Percentiles rank a stretch among this genome's conserved stretches.
These are phyloP conservation scores for Rubus idaeus DNA, from an alignment of 306 rosid genomes.

Conservation along the genomic window DNA sequence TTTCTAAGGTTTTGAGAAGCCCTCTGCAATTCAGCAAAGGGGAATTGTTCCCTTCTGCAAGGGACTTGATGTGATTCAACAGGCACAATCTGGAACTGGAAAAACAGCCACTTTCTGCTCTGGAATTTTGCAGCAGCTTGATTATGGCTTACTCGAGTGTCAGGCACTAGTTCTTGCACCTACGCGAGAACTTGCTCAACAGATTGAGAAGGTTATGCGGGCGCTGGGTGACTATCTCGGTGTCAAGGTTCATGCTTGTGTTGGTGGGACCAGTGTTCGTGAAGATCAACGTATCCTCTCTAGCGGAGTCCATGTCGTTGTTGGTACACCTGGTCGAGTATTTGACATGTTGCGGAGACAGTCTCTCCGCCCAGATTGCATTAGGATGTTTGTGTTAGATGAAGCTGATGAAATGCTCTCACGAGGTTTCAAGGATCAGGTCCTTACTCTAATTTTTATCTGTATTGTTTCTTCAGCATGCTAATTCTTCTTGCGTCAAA, in stretches of 20 bases:
- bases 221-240: slow-evolving; percentile 75
- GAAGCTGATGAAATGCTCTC: slow-evolving; percentile 88
- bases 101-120: slow-evolving; percentile 80
- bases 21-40: slow-evolving; percentile 83
- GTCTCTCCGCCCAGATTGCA: slow-evolving; percentile 55
- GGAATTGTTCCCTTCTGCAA: slow-evolving; percentile 77
- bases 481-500: not conserved
- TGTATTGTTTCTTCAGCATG: slow-evolving; percentile 1
- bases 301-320: slow-evolving; percentile 66
- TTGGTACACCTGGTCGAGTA: slow-evolving; percentile 78
- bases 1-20: slow-evolving; percentile 67
- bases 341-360: slow-evolving; percentile 68
- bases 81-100: slow-evolving; percentile 80
- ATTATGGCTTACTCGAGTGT: slow-evolving; percentile 62
- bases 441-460: slow-evolving; percentile 9
- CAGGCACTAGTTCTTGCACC: slow-evolving; percentile 82
- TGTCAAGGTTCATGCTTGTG: slow-evolving; percentile 79
- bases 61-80: slow-evolving; percentile 77
- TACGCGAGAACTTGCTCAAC: slow-evolving; percentile 77
- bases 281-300: slow-evolving; percentile 64
- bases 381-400: slow-evolving; percentile 62
- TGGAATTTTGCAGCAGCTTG: slow-evolving; percentile 74
- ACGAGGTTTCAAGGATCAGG: slow-evolving; percentile 83
- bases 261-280: slow-evolving; percentile 70
- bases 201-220: slow-evolving; percentile 78